These are phyloP conservation scores for Hypsizygus marmoreus DNA, from an alignment of 768 basidiomycete species.

Conservation along the genomic window DNA sequence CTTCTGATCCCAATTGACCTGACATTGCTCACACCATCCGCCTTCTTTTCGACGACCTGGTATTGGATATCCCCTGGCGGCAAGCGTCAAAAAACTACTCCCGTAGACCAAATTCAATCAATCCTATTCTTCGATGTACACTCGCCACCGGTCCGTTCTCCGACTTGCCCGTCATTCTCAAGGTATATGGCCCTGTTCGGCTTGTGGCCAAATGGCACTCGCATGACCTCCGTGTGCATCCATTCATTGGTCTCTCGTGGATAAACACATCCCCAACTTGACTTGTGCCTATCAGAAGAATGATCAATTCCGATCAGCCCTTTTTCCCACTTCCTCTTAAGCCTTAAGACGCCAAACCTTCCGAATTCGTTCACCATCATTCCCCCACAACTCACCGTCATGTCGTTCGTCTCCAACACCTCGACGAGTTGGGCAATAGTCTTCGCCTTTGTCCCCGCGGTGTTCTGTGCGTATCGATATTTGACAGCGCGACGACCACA, in stretches of 20 bases:
- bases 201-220: slow-evolving; percentile 8
- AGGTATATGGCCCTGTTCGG: slow-evolving; percentile 8
- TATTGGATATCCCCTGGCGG: slow-evolving; percentile 21
- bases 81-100: slow-evolving; percentile 25
- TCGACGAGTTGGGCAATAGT: slow-evolving; percentile 10
- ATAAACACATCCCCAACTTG: slow-evolving; percentile 8
- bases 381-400: slow-evolving; percentile 3
- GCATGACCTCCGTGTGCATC: slow-evolving; percentile 8
- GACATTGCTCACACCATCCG: slow-evolving; percentile 17
- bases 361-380: slow-evolving; percentile 5
- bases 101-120: slow-evolving; percentile 24
- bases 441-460: slow-evolving; percentile 9
- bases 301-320: slow-evolving; percentile 14
- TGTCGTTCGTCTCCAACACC: slow-evolving; percentile 6
- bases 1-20: slow-evolving; percentile 17
- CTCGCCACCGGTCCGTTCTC: slow-evolving; percentile 17
- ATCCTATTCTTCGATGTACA: slow-evolving; percentile 18
- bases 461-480: slow-evolving; percentile 25
- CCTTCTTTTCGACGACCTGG: slow-evolving; percentile 20
- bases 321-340: slow-evolving; percentile 16
- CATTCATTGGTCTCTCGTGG: slow-evolving; percentile 6
- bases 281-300: slow-evolving; percentile 11
- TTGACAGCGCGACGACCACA: slow-evolving; percentile 24
- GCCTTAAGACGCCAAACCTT: slow-evolving; percentile 4
- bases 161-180: slow-evolving; percentile 8